Percentiles rank a stretch among this genome's conserved stretches.
These are phyloP conservation scores for Westerdykella sp. DNA, from an alignment of 2,329 filamentous ascomycete genomes.

Conservation along the genomic window DNA sequence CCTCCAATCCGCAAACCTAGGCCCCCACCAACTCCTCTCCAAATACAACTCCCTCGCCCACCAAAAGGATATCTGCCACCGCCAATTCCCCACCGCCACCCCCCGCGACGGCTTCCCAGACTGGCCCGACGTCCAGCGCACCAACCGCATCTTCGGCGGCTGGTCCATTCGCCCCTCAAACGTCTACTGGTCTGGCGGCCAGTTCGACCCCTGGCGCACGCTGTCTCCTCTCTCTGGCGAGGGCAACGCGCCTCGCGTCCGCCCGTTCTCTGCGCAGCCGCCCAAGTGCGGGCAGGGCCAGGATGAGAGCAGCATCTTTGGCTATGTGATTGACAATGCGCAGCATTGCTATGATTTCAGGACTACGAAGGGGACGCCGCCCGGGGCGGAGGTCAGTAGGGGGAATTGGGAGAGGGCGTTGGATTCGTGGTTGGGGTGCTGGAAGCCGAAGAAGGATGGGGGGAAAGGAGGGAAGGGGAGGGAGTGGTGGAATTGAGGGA, in stretches of 20 bases:
- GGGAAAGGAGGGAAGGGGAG: background rate
- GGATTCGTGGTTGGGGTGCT: conserved; percentile 45
- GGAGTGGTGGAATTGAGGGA: background rate
- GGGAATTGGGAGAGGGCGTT: conserved; percentile 39
- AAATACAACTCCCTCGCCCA: conserved; percentile 43
- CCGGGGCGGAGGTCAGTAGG: conserved; percentile 30
- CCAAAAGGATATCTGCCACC: conserved; percentile 43
- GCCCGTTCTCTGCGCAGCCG: conserved; percentile 33
- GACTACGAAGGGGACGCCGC: conserved; percentile 15
- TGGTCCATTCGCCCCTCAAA: conserved; percentile 50
- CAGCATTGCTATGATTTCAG: conserved; percentile 48
- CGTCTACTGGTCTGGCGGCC: conserved; percentile 45
- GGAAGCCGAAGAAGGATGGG: conserved; percentile 13
- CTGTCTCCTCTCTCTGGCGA: conserved; percentile 42
- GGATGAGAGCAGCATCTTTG: conserved; percentile 40
- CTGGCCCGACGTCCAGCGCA: conserved; percentile 34
- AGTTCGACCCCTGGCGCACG: conserved; percentile 50
- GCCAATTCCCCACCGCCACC: conserved; percentile 43
- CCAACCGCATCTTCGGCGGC: conserved; percentile 45
- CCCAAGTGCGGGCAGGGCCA: conserved; percentile 41
- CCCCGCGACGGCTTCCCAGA: conserved; percentile 35
- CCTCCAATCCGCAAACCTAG: conserved; percentile 46
- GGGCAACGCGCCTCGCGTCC: conserved; percentile 37
- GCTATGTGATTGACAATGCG: conserved; percentile 41
- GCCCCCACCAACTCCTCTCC: conserved; percentile 44